phyloP scores from a whole-genome alignment of 805 yeast species.

The Candida hungchunana region DNA sequence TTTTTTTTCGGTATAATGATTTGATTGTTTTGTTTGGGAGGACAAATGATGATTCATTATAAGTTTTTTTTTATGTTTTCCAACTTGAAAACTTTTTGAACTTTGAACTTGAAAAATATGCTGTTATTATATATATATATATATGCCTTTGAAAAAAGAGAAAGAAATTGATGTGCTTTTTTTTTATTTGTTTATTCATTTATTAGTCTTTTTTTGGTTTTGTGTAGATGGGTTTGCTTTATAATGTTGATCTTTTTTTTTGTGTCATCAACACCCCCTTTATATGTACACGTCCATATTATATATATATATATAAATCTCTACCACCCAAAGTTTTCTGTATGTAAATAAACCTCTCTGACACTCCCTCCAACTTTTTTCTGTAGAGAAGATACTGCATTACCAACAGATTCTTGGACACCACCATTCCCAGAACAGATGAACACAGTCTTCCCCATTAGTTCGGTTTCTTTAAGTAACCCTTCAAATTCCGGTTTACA shows the following conservation, averaged over 20 bases:
- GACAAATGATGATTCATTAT: slow-evolving; percentile 23
- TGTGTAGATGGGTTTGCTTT: no score
- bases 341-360: slow-evolving; percentile 45
- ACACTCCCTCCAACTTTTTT: slow-evolving; percentile 26
- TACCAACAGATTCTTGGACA: slow-evolving; percentile 36
- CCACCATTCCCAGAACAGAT: slow-evolving; percentile 44
- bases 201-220: no score
- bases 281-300: no score
- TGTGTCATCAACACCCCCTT: no score
- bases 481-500: slow-evolving; percentile 16
- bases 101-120: neutral
- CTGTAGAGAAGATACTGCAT: slow-evolving; percentile 39
- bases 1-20: slow-evolving; percentile 24
- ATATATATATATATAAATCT: neutral
- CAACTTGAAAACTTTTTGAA: no score
- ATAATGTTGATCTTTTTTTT: no score
- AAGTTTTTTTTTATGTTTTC: slow-evolving; percentile 23
- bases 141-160: no score
- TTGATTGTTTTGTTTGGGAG: slow-evolving; percentile 23
- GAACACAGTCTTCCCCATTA: slow-evolving; percentile 33
- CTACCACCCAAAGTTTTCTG: slow-evolving; percentile 47
- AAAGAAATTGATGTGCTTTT: no score
- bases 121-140: neutral
- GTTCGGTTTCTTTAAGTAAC: slow-evolving; percentile 3
- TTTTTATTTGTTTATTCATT: no score